Evolutionary conservation across 257 asterid genomes (phyloP).

Genomic region (Jacaranda copaia): DNA sequence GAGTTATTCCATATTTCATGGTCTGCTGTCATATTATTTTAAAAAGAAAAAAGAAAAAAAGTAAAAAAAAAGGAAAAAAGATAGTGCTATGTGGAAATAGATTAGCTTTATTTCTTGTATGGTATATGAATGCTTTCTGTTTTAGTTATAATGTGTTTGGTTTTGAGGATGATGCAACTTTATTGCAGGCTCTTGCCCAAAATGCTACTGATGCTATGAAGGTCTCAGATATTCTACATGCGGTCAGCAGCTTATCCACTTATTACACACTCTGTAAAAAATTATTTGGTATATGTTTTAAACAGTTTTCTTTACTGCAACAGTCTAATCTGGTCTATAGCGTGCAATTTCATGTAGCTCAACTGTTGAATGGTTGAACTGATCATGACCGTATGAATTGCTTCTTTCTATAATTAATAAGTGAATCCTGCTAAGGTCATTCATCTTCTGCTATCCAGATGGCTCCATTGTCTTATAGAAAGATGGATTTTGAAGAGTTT

Average conservation of each 20-base stretch:
- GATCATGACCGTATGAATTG: not conserved
- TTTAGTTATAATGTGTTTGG: not conserved
- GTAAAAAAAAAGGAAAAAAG: no score
- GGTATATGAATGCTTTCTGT: not conserved
- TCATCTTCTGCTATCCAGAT: constrained; percentile 50
- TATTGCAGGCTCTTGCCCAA: constrained; percentile 75
- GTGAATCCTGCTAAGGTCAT: not conserved
- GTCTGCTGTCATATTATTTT: no score
- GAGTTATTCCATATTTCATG: no score
- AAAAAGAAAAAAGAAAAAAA: no score
- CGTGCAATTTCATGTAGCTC: not conserved
- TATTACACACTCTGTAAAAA: constrained; percentile 2
- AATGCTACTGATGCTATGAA: constrained; percentile 94
- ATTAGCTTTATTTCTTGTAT: no score
- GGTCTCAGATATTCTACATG: constrained; percentile 80
- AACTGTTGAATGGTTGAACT: not conserved
- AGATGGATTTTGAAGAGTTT: constrained; percentile 86
- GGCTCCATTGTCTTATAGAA: constrained; percentile 74
- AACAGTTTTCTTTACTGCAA: not conserved
- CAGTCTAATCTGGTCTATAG: not conserved
- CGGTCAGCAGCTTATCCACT: constrained; percentile 54
- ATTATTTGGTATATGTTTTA: not conserved
- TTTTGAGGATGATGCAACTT: not conserved
- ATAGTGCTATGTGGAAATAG: no score
- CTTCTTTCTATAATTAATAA: not conserved